Evolutionary conservation across 306 rosid species (phyloP).

Genomic region (Cucumis melo): DNA sequence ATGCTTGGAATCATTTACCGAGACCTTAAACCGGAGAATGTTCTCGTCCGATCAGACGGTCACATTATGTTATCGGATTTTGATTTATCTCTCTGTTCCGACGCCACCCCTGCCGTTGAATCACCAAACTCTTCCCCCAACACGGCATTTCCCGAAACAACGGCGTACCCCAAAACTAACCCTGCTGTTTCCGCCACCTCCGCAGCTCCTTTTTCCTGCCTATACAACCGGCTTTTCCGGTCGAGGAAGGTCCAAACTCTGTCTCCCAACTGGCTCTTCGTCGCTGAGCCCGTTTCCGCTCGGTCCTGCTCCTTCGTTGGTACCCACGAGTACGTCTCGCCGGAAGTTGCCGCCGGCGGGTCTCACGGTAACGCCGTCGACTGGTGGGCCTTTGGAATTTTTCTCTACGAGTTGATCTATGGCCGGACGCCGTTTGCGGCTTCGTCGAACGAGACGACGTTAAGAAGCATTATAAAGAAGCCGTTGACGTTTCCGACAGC

Average conservation of each 20-base stretch:
- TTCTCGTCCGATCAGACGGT: constrained; percentile 93
- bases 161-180: constrained; percentile 23
- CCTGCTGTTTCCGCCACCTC: background rate
- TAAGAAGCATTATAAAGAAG: constrained; percentile 49
- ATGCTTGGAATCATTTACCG: constrained; percentile 96
- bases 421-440: constrained; percentile 86
- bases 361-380: constrained; percentile 99
- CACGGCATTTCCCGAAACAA: constrained; percentile 2
- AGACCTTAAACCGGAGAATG: constrained; percentile 92
- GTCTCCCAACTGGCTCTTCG: constrained; percentile 56
- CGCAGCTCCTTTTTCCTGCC: constrained; percentile 36
- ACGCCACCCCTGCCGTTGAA: constrained; percentile 84
- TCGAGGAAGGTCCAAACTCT: constrained; percentile 58
- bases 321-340: constrained; percentile 89
- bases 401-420: constrained; percentile 74
- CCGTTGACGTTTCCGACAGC: constrained; percentile 46
- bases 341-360: constrained; percentile 87
- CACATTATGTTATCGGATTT: constrained; percentile 98
- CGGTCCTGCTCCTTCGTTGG: constrained; percentile 86
- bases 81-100: constrained; percentile 68
- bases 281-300: constrained; percentile 82
- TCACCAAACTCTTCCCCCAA: constrained; percentile 30
- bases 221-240: constrained; percentile 50
- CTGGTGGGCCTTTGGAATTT: constrained; percentile 96
- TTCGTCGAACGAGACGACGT: constrained; percentile 49